phyloP scores from a whole-genome alignment of 768 basidiomycete species.

The Termitomyces sp. region DNA sequence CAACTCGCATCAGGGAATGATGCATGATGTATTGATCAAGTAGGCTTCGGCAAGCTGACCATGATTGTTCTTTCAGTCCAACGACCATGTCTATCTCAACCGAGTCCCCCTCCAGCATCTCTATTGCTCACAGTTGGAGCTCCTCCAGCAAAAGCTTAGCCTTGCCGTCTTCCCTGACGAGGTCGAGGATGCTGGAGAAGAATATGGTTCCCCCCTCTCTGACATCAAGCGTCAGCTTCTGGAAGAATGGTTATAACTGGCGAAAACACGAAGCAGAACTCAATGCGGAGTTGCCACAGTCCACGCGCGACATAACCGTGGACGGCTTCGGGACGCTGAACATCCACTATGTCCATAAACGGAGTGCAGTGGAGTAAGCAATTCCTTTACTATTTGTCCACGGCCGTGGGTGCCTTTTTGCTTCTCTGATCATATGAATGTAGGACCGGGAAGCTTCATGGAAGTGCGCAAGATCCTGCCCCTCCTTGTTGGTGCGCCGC shows the following conservation, averaged over 20 bases:
- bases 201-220: slow-evolving; percentile 50
- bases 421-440: background rate
- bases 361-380: slow-evolving; percentile 38
- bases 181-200: slow-evolving; percentile 44
- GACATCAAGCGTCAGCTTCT: slow-evolving; percentile 43
- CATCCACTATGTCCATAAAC: slow-evolving; percentile 58
- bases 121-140: slow-evolving; percentile 35
- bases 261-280: slow-evolving; percentile 44
- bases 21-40: background rate
- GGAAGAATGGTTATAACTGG: slow-evolving; percentile 59
- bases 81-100: background rate
- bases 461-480: slow-evolving; percentile 58
- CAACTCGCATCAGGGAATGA: background rate
- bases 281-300: slow-evolving; percentile 53
- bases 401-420: slow-evolving; percentile 36
- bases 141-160: slow-evolving; percentile 43
- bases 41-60: background rate
- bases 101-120: slow-evolving; percentile 39
- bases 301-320: slow-evolving; percentile 46
- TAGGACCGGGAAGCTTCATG: slow-evolving; percentile 60
- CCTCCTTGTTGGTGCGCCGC: slow-evolving; percentile 37
- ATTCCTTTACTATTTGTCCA: slow-evolving; percentile 61
- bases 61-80: background rate
- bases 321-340: slow-evolving; percentile 38
- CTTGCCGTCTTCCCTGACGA: slow-evolving; percentile 54